Base-by-base conservation (phyloP, 352 stramenopile genomes). In the Globisporangium paroecandrum region DNA sequence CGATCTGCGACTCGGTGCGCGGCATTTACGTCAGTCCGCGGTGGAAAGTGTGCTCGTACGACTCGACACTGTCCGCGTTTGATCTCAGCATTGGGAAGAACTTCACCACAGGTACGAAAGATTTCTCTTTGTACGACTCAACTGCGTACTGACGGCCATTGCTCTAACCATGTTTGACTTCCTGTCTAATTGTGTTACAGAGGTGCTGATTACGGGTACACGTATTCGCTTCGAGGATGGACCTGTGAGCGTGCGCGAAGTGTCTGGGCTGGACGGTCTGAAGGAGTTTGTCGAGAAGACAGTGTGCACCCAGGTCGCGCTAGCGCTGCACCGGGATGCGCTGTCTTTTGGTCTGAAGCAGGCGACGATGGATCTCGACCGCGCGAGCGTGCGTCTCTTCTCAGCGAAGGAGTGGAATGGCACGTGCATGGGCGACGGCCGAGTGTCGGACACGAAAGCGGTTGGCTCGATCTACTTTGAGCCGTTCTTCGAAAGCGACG, bases 1-100 rank as follows among this genome's bases (percentile, higher is more conserved):
- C 86, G 8, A 90, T 93, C 53, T 96, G 88, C 53, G 88, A 96
- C 74, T 91, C 88, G 3, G 82, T 93, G 13, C 79, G 85, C 12
- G 88, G 88, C 29, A 77, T 96, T 36, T 96, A 90, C 61, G 73
- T 94, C 29, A 78, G 77, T 36, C 77, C 83, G 34, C 79, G 86
- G 4, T 96, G 88, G 88, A 96, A 96, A 73, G 83, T 78, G 6
- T 94, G 88, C 70, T 75, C 83, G 22, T 85, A 83, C 47, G 81
- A 93, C 53, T 90, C 88, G 59, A 94, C 86, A 29, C 62, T 94
- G 8, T 85, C 86, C 22, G 82, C 86, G 1, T 90, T 96, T 58
- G 88, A 96, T 59, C 73, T 96, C 25, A 83, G 71, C 64, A 87
- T 96, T 41, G 88, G 88, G 47, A 96, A 96, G 71, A 89, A 89